Evolutionary conservation across 2,329 filamentous ascomycete species (phyloP), one percentile per base, ranked within the genome.

Genomic region (Phyllosticta citribraziliensis): DNA sequence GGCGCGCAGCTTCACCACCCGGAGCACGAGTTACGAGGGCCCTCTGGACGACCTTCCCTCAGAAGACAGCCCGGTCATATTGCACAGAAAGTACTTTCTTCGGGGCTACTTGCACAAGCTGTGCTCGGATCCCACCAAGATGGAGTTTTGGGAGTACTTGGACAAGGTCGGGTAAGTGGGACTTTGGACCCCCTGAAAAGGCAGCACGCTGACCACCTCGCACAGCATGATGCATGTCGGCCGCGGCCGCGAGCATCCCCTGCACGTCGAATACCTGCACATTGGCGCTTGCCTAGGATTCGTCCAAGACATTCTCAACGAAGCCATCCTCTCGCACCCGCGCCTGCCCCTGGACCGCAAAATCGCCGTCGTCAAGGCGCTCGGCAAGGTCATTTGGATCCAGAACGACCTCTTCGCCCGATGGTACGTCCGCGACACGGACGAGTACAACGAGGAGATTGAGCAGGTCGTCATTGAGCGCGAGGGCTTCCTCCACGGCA

Each of bases 361-460:
- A 75, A 85, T 88, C 19, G 86, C 83, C 22, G 80, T 93, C 4
- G 81, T 92, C 55, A 88, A 87, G 70, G 89, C 89, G 0, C 78
- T 93, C 22, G 84, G 84, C 64, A 93, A 94, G 72, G 85, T 93
- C 25, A 86, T 93, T 65, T 93, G 89, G 88, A 91, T 93, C 66
- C 89, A 93, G 74, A 93, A 93, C 70, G 89, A 93, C 72, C 79
- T 93, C 30, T 89, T 93, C 72, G 87, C 88, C n/a, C 88, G 88
- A 72, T 92, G 88, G 86, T 88, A 91, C 67, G 83, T 89, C 40
- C 79, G 82, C 35, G 86, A 89, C 65, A 85, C 86, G 56, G 82
- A 85, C 40, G 87, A 89, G 72, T 80, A 74, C 63, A 73, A 69
- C 24, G 76, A 79, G 3, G 71, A 75, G 57, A 75, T 76, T 63